Evolutionary conservation across 352 stramenopile species (phyloP), one percentile per base, ranked within the genome.

Genomic region (Phytophthora capsici): DNA sequence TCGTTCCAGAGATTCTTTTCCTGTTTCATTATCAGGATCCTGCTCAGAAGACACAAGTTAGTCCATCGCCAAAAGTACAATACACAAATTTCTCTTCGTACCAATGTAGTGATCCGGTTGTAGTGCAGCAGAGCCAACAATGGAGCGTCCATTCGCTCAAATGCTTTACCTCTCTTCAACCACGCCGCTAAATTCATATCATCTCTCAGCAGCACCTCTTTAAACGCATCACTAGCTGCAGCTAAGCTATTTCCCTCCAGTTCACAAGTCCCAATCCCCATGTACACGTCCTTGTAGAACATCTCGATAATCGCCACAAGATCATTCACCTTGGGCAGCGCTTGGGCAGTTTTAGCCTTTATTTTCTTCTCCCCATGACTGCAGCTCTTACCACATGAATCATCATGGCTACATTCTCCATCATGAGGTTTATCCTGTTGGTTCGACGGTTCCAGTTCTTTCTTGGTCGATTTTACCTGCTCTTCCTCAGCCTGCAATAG

Each of bases 111-210:
- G 12, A 88, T 78, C 20, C 82, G 74, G 34, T 73, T 89, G 56
- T 75, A 93, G 38, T 93, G 84, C n/a, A 93, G 48, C 78, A 88
- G 82, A 1, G 84, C 84, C 14, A 93, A 64, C 26, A 93, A 47
- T 13, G 79, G 65, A n/a, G 77, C 73, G 13, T 66, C 66, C 75
- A 93, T 86, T 0, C 34, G 34, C 49, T 90, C 82, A 59, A 93
- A 93, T 7, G 73, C 62, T 60, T 66, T 32, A 0, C 84, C 84
- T 57, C 84, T 67, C 49, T 77, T 68, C 6, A 86, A 23, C 84
- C 84, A 93, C 50, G 82, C 80, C 0, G 22, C 14, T 4, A 86
- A 10, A 48, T 91, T 63, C 12, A 38, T 52, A 14, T 86, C 71
- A 40, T 91, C 82, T 23, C 77, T 59, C 17, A 91, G 49, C 9